Conservation (phyloP, 352 stramenopile species). For the Phytophthora rubi region DNA sequence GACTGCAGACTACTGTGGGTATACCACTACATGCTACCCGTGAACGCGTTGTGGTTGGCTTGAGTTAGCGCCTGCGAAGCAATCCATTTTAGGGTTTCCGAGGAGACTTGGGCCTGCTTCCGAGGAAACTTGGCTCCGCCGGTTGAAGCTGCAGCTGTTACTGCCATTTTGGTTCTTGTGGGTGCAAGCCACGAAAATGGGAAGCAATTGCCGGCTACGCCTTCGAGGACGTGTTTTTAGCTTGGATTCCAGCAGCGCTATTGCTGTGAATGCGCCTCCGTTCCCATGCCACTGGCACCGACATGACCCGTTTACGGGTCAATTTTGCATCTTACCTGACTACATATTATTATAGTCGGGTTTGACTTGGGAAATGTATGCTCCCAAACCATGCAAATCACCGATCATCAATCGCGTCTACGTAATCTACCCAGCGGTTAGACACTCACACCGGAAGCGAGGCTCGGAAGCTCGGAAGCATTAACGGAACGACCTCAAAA, state of each 20-base stretch:
- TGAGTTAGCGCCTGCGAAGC: background rate
- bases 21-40: background rate
- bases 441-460: slow-evolving; percentile 17
- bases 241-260: slow-evolving; percentile 2
- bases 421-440: slow-evolving; percentile 33
- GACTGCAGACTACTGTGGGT: background rate
- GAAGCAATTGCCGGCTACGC: slow-evolving; percentile 8
- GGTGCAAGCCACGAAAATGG: slow-evolving; percentile 1
- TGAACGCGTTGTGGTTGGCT: background rate
- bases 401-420: slow-evolving; percentile 18
- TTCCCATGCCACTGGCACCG: slow-evolving; percentile 11
- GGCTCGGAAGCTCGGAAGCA: slow-evolving; percentile 13
- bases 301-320: slow-evolving; percentile 17
- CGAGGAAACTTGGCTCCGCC: too few species aligned
- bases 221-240: slow-evolving; percentile 2
- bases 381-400: slow-evolving; percentile 20
- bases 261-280: slow-evolving; percentile 15
- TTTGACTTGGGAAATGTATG: slow-evolving; percentile 28
- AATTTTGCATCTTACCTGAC: slow-evolving; percentile 23
- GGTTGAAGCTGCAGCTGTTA: slow-evolving; percentile 1
- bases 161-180: slow-evolving; percentile 4
- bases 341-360: slow-evolving; percentile 7
- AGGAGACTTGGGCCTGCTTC: too few species aligned
- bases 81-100: background rate
- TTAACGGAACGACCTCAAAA: slow-evolving; percentile 46